Percentiles rank a stretch among this genome's conserved stretches.
These are phyloP conservation scores for Lipomyces starkeyi DNA, from an alignment of 805 yeast species.

Conservation along the genomic window DNA sequence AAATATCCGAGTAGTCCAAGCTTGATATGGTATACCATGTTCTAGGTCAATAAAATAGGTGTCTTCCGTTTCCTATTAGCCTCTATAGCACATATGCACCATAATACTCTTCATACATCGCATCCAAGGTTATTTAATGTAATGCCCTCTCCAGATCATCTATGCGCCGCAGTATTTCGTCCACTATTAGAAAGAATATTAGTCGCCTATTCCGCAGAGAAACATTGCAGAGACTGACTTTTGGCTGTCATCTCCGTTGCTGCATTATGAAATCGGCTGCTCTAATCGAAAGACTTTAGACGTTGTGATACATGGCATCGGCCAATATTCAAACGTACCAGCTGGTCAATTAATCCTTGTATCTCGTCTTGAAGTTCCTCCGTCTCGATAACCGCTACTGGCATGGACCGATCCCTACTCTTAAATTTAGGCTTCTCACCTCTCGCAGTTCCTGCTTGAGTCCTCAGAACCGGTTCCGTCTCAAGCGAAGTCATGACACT, in stretches of 20 bases:
- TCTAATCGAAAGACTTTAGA: background rate
- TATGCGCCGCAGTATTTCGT: conserved; percentile 21
- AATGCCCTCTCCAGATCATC: conserved; percentile 27
- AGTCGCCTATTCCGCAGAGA: background rate
- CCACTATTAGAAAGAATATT: conserved; percentile 21
- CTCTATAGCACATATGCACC: background rate
- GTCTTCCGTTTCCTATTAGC: background rate
- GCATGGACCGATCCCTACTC: conserved; percentile 18
- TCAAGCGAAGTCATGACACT: background rate
- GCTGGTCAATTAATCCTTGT: conserved; percentile 18
- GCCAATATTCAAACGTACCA: conserved; percentile 14
- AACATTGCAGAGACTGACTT: conserved; percentile 16
- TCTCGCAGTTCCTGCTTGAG: conserved; percentile 24
- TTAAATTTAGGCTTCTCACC: conserved; percentile 14
- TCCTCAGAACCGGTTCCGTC: background rate
- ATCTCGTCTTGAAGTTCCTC: conserved; percentile 26
- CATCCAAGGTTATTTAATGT: background rate
- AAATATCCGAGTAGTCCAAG: background rate
- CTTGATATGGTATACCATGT: background rate
- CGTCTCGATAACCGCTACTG: conserved; percentile 33
- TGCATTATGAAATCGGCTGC: conserved; percentile 10
- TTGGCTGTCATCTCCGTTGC: conserved; percentile 24
- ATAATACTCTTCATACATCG: background rate
- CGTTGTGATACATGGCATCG: background rate
- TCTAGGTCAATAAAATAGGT: background rate